Base-by-base conservation (phyloP, 306 rosid species). In the Prunus padus region DNA sequence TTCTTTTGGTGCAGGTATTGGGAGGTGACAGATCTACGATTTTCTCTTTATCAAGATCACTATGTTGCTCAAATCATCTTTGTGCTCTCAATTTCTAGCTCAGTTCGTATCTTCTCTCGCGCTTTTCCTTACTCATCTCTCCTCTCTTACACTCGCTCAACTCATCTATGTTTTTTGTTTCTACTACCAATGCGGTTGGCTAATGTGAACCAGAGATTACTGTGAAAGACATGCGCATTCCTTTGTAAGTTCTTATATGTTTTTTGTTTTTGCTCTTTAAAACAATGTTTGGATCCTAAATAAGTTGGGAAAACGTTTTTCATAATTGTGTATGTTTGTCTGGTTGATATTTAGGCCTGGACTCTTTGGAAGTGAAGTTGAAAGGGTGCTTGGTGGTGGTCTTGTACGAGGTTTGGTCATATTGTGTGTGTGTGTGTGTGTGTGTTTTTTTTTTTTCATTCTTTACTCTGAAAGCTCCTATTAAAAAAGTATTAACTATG, bases 331-430 rank as follows among this genome's bases (percentile, higher is more conserved):
- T 62, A 14, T 67, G 56, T 76, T 72, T 15, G 45, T 79, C 68
- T 63, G 64, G 62, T 74, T 77, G 74, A n/a, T 87, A 25, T 74
- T 63, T 83, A 94, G 98, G 86, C 62, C 76, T 72, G 98, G 98
- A 44, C 67, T 74, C 63, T 82, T 94, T 60, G 98, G 97, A 76
- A 47, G 59, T 72, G 98, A 94, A 84, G 86, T 94, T 74, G 82
- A 89, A 13, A 82, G 80, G 40, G 97, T 94, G 77, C 96, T 94
- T 73, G 97, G 98, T 46, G 98, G 98, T 70, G 98, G 98, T 65
- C 86, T 94, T 81, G 95, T 94, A 14, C 98, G 91, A 88, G 98
- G 98, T 94, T 70, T 33, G 73, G 0, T 72, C 65, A 54, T 54
- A 71, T 81, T 64, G 11, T 59, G 73, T 74, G 0, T 72, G 52